Conservation (phyloP, 352 stramenopile species). For the Phytopythium vexans region DNA sequence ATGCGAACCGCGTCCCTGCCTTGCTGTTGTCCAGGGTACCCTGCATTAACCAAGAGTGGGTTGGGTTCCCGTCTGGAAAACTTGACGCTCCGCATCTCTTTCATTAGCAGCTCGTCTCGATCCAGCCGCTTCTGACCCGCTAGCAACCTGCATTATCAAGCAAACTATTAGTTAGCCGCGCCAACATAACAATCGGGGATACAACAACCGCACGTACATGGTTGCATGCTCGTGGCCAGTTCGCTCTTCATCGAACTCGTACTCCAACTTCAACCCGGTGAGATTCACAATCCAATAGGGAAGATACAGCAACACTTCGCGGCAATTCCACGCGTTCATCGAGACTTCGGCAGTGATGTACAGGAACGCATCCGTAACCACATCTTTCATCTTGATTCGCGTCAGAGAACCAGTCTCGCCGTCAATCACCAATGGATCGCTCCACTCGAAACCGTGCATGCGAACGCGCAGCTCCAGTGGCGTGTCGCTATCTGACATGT, state of each 20-base stretch:
- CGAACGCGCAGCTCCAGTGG: conserved; percentile 73
- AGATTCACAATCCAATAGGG: conserved; percentile 89
- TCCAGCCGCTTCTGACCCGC: conserved; percentile 76
- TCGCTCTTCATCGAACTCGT: conserved; percentile 77
- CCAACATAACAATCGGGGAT: not conserved
- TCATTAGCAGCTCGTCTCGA: conserved; percentile 72
- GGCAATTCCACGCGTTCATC: conserved; percentile 47
- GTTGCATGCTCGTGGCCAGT: conserved; percentile 64
- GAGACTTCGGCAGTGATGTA: conserved; percentile 69
- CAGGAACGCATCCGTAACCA: conserved; percentile 68
- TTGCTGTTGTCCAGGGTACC: conserved; percentile 16
- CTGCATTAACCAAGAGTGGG: conserved; percentile 51
- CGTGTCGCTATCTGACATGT: conserved; percentile 76
- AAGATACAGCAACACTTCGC: conserved; percentile 79
- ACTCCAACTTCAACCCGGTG: conserved; percentile 80
- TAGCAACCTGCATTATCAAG: conserved; percentile 28
- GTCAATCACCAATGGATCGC: conserved; percentile 55
- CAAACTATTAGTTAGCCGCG: not conserved
- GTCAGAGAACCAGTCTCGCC: conserved; percentile 49
- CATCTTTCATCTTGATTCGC: conserved; percentile 75
- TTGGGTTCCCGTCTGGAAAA: conserved; percentile 36
- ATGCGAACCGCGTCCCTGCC: conserved; percentile 5
- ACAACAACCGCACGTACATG: conserved; percentile 5
- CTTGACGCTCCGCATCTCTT: conserved; percentile 50
- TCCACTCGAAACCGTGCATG: conserved; percentile 87